Evolutionary conservation across 768 basidiomycete genomes (phyloP).

Genomic region (Lentinula boryana): DNA sequence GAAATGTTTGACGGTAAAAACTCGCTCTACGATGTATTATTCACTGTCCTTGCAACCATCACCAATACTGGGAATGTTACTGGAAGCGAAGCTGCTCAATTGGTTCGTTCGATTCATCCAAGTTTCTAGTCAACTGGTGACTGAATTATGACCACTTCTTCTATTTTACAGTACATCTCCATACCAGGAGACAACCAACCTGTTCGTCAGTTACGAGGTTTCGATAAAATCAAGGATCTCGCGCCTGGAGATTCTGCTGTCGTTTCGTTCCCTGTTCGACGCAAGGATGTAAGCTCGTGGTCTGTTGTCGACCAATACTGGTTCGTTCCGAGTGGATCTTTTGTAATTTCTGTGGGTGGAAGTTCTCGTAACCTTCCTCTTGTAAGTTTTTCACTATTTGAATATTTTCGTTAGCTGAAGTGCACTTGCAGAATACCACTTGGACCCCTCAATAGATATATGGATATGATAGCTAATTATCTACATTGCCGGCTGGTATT

Average conservation of each 20-base stretch:
- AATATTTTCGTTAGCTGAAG: not conserved
- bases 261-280: slow-evolving; percentile 9
- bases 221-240: slow-evolving; percentile 12
- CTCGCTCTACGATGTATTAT: slow-evolving; percentile 1
- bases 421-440: not conserved
- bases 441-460: not conserved
- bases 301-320: slow-evolving; percentile 24
- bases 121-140: not conserved
- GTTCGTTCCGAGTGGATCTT: slow-evolving; percentile 23
- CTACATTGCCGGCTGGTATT: too few species aligned
- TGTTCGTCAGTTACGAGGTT: slow-evolving; percentile 18
- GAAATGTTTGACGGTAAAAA: not conserved
- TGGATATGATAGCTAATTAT: too few species aligned
- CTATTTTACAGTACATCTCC: slow-evolving; percentile 10
- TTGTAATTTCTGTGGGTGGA: slow-evolving; percentile 24
- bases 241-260: not conserved
- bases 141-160: not conserved
- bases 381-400: not conserved
- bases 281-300: slow-evolving; percentile 21
- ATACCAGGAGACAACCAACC: slow-evolving; percentile 14
- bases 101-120: slow-evolving; percentile 9
- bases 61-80: slow-evolving; percentile 12
- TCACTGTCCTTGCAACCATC: not conserved
- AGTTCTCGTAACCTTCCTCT: slow-evolving; percentile 15
- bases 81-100: slow-evolving; percentile 22